Base-by-base conservation (phyloP, 768 basidiomycete genomes). In the Hemileccinum impolitum region DNA sequence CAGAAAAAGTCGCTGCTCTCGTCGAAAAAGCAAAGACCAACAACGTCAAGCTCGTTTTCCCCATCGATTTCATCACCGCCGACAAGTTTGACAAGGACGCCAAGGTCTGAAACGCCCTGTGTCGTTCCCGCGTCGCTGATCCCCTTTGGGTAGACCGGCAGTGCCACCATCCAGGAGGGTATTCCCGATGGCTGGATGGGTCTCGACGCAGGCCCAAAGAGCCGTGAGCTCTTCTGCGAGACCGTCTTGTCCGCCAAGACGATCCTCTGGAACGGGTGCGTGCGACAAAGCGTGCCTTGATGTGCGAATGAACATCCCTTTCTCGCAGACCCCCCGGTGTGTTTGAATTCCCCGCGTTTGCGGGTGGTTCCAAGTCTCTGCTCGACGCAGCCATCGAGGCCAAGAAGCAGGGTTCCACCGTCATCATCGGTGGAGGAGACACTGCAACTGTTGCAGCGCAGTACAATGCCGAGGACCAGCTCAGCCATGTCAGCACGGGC, bases 401-500 rank as follows among this genome's bases (percentile, higher is more conserved):
- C 23, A 91, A 92, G 43, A 68, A 83, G 65, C 81, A 83, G 19
- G 94, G 94, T 21, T 76, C 92, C 10, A 89, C 85, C 7, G 95
- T 99, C 54, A 97, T 99, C 60, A 86, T 98, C 48, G 95, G 95
- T 47, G 94, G 93, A 58, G 92, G 92, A 54, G 93, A 94, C 67
- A 95, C 92, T 36, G 95, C 95, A n/a, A 97, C 95, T 6, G 79
- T 97, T 31, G 94, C 85, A 47, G 94, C 90, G n/a, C 83, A 94
- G 57, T 80, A 87, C 64, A 75, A 74, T 11, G 83, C 83, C 15
- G 95, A 99, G 69, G 84, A 87, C 58, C 84, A 91, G 67, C 76
- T 99, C 55, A 94, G 89, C 70, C 95, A 99, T 71, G 92, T 99
- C 61, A 92, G 89, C 67, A 99, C 95, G 32, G 95, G 95, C 54